A percentile compares a stretch with the other conserved stretches of the same genome.
phyloP scores from a whole-genome alignment of 192 early-diverging fungal genomes.

The Podochytrium sp. region DNA sequence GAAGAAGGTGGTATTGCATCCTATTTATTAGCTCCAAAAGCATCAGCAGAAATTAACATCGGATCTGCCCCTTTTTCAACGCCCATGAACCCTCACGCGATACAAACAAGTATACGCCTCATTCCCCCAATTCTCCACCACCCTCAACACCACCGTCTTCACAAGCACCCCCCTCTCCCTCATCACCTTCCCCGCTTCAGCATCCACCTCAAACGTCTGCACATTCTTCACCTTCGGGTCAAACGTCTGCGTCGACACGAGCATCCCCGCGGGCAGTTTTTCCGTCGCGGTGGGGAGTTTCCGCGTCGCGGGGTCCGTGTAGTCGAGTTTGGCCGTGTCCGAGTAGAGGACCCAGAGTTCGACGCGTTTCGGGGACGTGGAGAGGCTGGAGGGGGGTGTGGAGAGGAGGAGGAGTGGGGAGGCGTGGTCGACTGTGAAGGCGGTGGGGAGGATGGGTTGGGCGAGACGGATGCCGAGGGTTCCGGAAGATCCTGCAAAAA shows the following conservation, averaged over 20 bases:
- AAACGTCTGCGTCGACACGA: constrained; percentile 12
- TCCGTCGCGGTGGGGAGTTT: neutral
- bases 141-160: constrained; percentile 27
- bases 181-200: constrained; percentile 5
- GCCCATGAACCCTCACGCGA: constrained; percentile 38
- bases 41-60: no score
- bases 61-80: no score
- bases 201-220: constrained; percentile 18
- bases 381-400: neutral
- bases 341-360: constrained; percentile 40
- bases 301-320: constrained; percentile 12
- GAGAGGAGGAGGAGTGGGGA: neutral
- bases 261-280: neutral
- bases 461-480: constrained; percentile 34
- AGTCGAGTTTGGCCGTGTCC: constrained; percentile 20
- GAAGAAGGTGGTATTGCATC: no score
- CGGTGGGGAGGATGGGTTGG: constrained; percentile 33
- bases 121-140: constrained; percentile 43
- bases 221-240: constrained; percentile 4
- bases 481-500: constrained; percentile 31
- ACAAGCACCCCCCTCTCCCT: neutral
- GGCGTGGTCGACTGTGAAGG: constrained; percentile 43
- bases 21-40: no score
- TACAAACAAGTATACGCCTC: constrained; percentile 45
- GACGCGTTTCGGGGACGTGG: constrained; percentile 36